These are phyloP conservation scores for Cryptococcus sp. DNA, from an alignment of 1,284 basidiomycete genomes.

Conservation along the genomic window DNA sequence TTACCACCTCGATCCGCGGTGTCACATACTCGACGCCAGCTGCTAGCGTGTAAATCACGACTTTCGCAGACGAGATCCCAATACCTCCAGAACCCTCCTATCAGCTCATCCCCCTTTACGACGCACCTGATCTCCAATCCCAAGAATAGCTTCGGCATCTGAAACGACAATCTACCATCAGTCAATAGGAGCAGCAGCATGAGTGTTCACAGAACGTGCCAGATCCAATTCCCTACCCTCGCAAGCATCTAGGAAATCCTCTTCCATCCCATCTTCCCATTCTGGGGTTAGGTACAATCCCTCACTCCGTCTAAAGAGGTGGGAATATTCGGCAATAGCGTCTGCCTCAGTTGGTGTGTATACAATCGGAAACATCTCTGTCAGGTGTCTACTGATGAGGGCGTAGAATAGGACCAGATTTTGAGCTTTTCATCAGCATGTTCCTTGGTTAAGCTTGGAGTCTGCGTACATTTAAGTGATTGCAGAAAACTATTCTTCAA, in stretches of 20 bases:
- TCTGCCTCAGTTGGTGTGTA: slow-evolving; percentile 62
- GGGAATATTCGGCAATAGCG: slow-evolving; percentile 73
- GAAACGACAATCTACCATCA: slow-evolving; percentile 36
- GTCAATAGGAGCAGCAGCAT: neutral
- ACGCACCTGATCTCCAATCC: slow-evolving; percentile 53
- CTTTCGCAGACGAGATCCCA: slow-evolving; percentile 64
- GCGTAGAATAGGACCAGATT: slow-evolving; percentile 72
- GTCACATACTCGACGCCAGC: slow-evolving; percentile 61
- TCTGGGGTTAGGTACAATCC: slow-evolving; percentile 35
- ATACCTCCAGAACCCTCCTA: slow-evolving; percentile 41
- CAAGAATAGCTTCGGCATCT: slow-evolving; percentile 70
- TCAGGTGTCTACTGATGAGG: slow-evolving; percentile 58
- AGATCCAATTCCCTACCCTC: slow-evolving; percentile 34
- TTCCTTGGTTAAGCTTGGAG: neutral
- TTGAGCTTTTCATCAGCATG: slow-evolving; percentile 49
- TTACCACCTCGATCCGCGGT: neutral
- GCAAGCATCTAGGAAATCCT: slow-evolving; percentile 37
- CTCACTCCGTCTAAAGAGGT: slow-evolving; percentile 61
- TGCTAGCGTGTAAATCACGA: slow-evolving; percentile 70
- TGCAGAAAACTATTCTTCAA: slow-evolving; percentile 67
- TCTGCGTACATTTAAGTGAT: slow-evolving; percentile 53
- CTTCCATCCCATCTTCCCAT: slow-evolving; percentile 29
- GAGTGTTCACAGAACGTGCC: slow-evolving; percentile 11
- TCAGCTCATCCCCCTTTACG: slow-evolving; percentile 19
- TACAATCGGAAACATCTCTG: slow-evolving; percentile 64